Evolutionary conservation across 257 asterid genomes (phyloP).

Genomic region (Phtheirospermum japonicum): DNA sequence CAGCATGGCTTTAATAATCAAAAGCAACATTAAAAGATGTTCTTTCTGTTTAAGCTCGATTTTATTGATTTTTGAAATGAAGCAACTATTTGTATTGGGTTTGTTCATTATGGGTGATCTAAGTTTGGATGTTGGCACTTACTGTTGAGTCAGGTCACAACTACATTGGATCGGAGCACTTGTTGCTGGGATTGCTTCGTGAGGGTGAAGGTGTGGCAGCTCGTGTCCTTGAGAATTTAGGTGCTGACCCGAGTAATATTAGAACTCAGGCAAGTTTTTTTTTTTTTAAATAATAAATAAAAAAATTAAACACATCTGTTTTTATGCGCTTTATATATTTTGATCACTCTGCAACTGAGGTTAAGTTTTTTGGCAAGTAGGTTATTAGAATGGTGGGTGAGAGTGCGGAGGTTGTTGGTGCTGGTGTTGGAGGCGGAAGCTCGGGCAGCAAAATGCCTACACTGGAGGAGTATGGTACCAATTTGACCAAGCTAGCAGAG

Average conservation of each 20-base stretch:
- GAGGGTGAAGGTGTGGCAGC: constrained; percentile 99
- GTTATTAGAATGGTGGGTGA: constrained; percentile 85
- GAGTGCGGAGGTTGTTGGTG: constrained; percentile 75
- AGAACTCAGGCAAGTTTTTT: constrained; percentile 67
- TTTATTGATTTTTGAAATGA: constrained; percentile 8
- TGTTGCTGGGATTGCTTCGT: constrained; percentile 88
- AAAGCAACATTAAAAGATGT: background rate
- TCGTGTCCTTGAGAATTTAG: constrained; percentile 91
- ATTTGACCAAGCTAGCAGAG: constrained; percentile 77
- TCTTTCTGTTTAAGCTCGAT: background rate
- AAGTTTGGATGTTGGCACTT: constrained; percentile 6
- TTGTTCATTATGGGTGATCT: constrained; percentile 10
- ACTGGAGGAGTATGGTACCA: constrained; percentile 74
- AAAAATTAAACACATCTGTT: background rate
- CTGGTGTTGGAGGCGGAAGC: constrained; percentile 79
- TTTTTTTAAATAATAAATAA: background rate
- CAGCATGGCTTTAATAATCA: background rate
- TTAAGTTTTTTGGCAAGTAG: constrained; percentile 30
- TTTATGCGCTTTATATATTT: constrained; percentile 3
- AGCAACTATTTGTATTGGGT: constrained; percentile 2
- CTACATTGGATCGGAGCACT: constrained; percentile 98
- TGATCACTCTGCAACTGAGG: constrained; percentile 13
- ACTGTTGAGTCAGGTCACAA: constrained; percentile 69
- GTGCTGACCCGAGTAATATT: constrained; percentile 92
- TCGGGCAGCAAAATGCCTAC: constrained; percentile 79